A percentile compares a stretch with the other conserved stretches of the same genome.
Conservation (phyloP, 352 stramenopile genomes). For the Phytophthora palmivora region DNA sequence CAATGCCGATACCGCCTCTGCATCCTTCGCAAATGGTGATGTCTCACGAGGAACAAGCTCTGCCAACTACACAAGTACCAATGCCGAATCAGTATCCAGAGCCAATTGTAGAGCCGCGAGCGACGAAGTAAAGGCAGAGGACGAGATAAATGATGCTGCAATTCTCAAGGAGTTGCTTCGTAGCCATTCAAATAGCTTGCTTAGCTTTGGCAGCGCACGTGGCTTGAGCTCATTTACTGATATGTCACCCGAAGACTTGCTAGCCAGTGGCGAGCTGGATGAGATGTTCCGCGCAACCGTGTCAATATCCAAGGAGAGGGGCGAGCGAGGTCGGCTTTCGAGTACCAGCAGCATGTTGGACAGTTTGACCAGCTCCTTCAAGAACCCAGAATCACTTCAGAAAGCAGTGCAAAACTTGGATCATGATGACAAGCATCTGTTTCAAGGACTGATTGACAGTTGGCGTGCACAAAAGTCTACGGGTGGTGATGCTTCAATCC, state of each 20-base stretch:
- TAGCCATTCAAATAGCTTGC: conserved; percentile 66
- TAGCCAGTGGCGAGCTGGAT: conserved; percentile 81
- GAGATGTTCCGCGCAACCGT: conserved; percentile 78
- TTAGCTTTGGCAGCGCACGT: conserved; percentile 68
- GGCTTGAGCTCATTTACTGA: conserved; percentile 69
- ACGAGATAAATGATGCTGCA: conserved; percentile 69
- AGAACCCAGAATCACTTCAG: conserved; percentile 61
- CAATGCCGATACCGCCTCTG: conserved; percentile 31
- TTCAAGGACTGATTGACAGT: conserved; percentile 71
- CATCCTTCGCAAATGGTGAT: conserved; percentile 34
- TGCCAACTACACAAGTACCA: conserved; percentile 22
- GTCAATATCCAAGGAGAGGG: conserved; percentile 65
- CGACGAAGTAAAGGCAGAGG: conserved; percentile 61
- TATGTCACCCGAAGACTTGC: conserved; percentile 78
- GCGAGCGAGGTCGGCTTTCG: conserved; percentile 20
- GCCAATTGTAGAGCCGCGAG: conserved; percentile 65
- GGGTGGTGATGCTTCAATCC: conserved; percentile 14
- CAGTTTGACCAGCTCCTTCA: conserved; percentile 62
- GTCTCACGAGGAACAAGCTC: conserved; percentile 19
- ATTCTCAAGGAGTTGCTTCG: conserved; percentile 80
- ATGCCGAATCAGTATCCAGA: conserved; percentile 55
- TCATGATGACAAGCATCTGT: conserved; percentile 73
- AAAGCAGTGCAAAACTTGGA: conserved; percentile 62
- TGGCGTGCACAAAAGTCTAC: conserved; percentile 39
- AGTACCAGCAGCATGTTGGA: conserved; percentile 44